Evolutionary conservation across 2,329 filamentous ascomycete species (phyloP), one percentile per base, ranked within the genome.

Genomic region (Sporothrix dimorphospora): DNA sequence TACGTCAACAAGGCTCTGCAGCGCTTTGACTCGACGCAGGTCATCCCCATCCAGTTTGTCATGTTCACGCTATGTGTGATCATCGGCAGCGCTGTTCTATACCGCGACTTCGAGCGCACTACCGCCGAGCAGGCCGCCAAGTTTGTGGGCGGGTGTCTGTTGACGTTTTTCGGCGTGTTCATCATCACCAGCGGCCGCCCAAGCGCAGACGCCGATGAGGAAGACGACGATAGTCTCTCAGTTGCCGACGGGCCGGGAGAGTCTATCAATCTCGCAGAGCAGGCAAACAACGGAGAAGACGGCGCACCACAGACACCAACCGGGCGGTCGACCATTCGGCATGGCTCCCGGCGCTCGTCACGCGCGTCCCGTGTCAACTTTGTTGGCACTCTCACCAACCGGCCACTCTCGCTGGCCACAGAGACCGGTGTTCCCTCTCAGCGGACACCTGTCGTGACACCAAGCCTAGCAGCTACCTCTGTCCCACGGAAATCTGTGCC

Each of bases 111-210:
- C 78, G 93, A 98, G 80, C 90, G 92, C 55, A 92, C 93, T 8
- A 92, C 90, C 0, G 82, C 86, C 40, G 86, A 90, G 65, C 92
- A 93, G 77, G 92, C 93, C 2, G 83, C 85, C 72, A 97, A 97
- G 77, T 99, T 99, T 78, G 83, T 97, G 14, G 93, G 93, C 27
- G 96, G 96, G 49, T 99, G 96, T 81, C 85, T 93, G 4, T 82
- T 99, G 75, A 99, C 96, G 0, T 99, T 99, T 80, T 90, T 95
- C 73, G 96, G 96, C 11, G 96, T 99, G n/a, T 98, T 96, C 81
- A 88, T 98, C 76, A 98, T 99, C 78, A 98, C 96, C 1, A 97
- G 92, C 77, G 94, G 94, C 70, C 87, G 94, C 76, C 84, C 87
- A 68, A 83, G 81, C 16, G 82, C 85, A 12, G 87, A 87, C 24